Conservation (phyloP, 2,329 filamentous ascomycete species). For the Colletotrichum echinochloae region DNA sequence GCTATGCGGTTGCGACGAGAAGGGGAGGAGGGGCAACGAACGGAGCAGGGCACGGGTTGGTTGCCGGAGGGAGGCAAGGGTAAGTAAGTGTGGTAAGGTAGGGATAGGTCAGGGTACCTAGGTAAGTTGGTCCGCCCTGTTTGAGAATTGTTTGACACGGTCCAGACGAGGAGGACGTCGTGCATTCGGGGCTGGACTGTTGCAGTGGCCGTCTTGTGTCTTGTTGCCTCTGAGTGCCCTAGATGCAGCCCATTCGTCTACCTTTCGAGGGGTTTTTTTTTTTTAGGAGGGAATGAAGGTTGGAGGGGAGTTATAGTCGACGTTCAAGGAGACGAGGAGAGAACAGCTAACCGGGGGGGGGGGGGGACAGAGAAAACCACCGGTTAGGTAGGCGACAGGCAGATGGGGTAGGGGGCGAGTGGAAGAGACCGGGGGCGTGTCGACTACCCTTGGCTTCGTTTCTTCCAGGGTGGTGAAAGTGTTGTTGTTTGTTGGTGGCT, state of each 20-base stretch:
- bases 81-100: background rate
- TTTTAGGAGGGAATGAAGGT: background rate
- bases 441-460: conserved; percentile 8
- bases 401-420: conserved; percentile 21
- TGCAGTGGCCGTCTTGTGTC: conserved; percentile 8
- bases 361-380: conserved; percentile 27
- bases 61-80: background rate
- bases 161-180: conserved; percentile 39
- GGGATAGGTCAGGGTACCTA: background rate
- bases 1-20: conserved; percentile 30
- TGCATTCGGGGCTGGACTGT: conserved; percentile 28
- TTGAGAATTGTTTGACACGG: conserved; percentile 41
- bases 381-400: background rate
- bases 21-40: conserved; percentile 10
- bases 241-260: background rate
- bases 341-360: conserved; percentile 35
- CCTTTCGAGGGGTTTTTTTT: background rate
- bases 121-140: conserved; percentile 31
- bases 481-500: conserved; percentile 9
- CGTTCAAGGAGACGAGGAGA: conserved; percentile 21
- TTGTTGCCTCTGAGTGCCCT: conserved; percentile 1
- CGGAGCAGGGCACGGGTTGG: conserved; percentile 22
- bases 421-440: conserved; percentile 3
- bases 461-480: background rate
- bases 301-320: background rate